Conservation (phyloP, 306 rosid species). For the Medicago ruthenica region DNA sequence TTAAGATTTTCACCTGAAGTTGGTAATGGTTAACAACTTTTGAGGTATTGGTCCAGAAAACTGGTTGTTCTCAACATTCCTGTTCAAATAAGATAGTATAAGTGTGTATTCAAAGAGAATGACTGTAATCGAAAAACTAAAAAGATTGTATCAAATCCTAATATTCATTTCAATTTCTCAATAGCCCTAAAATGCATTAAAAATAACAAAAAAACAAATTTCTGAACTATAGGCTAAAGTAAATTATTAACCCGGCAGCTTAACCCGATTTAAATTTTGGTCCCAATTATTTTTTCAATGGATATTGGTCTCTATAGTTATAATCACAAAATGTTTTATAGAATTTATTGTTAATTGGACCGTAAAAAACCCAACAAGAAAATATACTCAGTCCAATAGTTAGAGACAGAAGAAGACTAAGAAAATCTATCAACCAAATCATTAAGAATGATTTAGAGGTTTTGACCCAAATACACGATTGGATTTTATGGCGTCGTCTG, state of each 20-base stretch:
- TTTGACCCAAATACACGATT: background rate
- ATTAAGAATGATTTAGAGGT: background rate
- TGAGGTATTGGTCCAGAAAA: slow-evolving; percentile 85
- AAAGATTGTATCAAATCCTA: slow-evolving; percentile 17
- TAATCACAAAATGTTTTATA: background rate
- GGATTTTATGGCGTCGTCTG: background rate
- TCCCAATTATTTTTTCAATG: background rate
- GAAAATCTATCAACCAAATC: background rate
- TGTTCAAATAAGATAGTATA: slow-evolving; percentile 53
- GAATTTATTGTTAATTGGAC: background rate
- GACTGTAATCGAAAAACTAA: slow-evolving; percentile 7
- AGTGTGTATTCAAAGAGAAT: slow-evolving; percentile 6
- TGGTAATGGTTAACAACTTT: slow-evolving; percentile 75
- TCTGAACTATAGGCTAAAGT: slow-evolving; percentile 35
- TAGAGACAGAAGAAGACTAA: background rate
- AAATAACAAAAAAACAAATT: slow-evolving; percentile 8
- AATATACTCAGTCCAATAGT: background rate
- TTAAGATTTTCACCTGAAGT: slow-evolving; percentile 59
- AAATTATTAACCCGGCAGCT: background rate
- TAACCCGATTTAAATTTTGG: background rate
- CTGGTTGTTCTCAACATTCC: slow-evolving; percentile 86
- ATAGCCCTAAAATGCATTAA: slow-evolving; percentile 14
- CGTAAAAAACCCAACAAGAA: background rate
- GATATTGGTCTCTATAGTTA: background rate
- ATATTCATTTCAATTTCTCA: slow-evolving; percentile 9